A percentile compares a stretch with the other conserved stretches of the same genome.
Evolutionary conservation across 345 rosid genomes (phyloP).

Genomic region (Hibiscus mutabilis): DNA sequence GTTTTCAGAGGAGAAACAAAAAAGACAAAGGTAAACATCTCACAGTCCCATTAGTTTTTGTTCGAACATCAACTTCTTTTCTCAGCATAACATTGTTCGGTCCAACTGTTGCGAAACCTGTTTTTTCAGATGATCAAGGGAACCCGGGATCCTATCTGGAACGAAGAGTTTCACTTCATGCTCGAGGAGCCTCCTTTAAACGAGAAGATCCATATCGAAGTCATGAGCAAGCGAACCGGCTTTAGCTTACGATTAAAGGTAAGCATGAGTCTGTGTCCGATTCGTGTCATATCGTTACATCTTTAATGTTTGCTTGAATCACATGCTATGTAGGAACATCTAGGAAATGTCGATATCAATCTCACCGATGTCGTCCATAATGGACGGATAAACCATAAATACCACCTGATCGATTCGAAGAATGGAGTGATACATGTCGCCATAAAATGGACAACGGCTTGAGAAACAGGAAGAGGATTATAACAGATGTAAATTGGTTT

Average conservation of each 20-base stretch:
- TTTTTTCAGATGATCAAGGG: conserved; percentile 42
- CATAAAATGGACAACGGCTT: conserved; percentile 55
- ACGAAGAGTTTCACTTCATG: conserved; percentile 58
- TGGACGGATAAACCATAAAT: conserved; percentile 74
- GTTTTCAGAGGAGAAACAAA: conserved; percentile 61
- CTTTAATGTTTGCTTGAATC: background rate
- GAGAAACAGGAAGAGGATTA: conserved; percentile 7
- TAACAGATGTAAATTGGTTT: background rate
- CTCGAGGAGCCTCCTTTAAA: conserved; percentile 59
- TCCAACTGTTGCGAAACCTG: background rate
- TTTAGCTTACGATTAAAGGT: conserved; percentile 57
- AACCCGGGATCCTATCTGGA: conserved; percentile 60
- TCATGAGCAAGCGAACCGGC: conserved; percentile 50
- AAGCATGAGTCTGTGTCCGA: background rate
- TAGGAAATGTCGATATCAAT: conserved; percentile 67
- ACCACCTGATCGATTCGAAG: conserved; percentile 73
- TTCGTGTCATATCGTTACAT: background rate
- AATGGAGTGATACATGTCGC: conserved; percentile 65
- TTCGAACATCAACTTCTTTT: background rate
- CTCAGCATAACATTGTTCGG: background rate
- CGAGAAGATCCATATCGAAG: conserved; percentile 54
- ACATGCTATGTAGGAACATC: conserved; percentile 38
- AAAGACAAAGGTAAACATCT: conserved; percentile 52
- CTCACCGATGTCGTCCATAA: conserved; percentile 67
- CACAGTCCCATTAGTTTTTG: background rate